These are phyloP conservation scores for Lactuca saligna DNA, from an alignment of 129 eudicot genomes.

Conservation along the genomic window DNA sequence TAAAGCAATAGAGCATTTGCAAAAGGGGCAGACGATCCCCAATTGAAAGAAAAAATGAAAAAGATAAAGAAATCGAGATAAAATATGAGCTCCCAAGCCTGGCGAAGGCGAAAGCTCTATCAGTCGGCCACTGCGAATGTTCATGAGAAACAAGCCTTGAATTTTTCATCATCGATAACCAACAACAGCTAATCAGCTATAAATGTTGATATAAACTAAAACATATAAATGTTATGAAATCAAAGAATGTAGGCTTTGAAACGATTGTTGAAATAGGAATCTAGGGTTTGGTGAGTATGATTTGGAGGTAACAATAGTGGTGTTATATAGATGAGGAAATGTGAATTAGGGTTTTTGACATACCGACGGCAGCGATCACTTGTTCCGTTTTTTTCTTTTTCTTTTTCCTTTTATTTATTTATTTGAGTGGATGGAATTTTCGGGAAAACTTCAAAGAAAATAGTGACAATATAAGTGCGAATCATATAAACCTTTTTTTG, in stretches of 20 bases:
- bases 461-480: no score
- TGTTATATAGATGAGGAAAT: conserved; percentile 12
- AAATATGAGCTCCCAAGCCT: conserved; percentile 52
- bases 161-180: conserved; percentile 37
- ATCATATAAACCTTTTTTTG: no score
- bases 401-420: no score
- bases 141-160: conserved; percentile 63
- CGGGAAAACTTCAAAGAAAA: neutral
- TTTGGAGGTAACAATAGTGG: neutral
- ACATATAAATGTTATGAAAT: neutral
- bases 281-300: conserved; percentile 17
- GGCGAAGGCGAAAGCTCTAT: conserved; percentile 52
- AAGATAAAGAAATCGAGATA: neutral
- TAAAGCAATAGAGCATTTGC: conserved; percentile 33
- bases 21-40: conserved; percentile 50
- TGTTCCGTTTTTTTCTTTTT: neutral
- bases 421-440: neutral
- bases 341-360: conserved; percentile 29
- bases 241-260: no score
- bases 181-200: neutral
- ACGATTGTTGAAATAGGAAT: neutral
- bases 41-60: neutral
- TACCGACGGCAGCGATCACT: conserved; percentile 16
- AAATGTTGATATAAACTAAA: neutral
- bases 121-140: conserved; percentile 80